Evolutionary conservation across 73 alveolate species (phyloP), one percentile per base, ranked within the genome.

Genomic region (Effrenium voratum): DNA sequence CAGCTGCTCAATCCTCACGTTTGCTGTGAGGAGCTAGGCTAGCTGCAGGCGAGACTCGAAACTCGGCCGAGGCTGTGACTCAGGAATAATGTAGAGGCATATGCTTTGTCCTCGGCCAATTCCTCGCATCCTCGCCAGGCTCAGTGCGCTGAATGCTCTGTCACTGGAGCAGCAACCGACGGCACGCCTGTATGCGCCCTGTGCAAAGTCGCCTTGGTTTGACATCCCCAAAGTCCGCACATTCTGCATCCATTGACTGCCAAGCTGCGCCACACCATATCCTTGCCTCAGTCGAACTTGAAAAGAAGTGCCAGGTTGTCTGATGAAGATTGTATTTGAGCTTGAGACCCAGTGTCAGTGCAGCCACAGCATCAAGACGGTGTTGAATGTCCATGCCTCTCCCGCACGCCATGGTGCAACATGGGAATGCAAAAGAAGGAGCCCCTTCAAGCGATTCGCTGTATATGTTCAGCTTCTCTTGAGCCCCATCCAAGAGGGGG

Each of bases 331-430:
- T 70, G 81, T 70, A 22, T 34, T 32, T 70, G 60, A 32, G 76
- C 57, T 70, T 22, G n/a, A 38, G 19, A 76, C 97, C 99, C 49
- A 93, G 46, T 2, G 99, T 93, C 45, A 93, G 99, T 30, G 99
- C 99, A 2, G 99, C 99, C 45, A 77, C 94, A 0, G 99, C 99
- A 46, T 77, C 86, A 52, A 81, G 30, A 26, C 86, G 76, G 34
- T 93, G 99, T 66, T 93, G 79, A 47, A 93, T 93, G 60, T 93
- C 99, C 99, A 93, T 93, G 79, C 99, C 99, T 77, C 63, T 13
- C 12, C 2, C 3, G 44, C 13, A 34, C 30, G 49, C 49, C 49
- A 30, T 49, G 15, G 87, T 26, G 24, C 45, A 70, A 72, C 83
- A 72, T 28, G 34, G 2, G 80, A 68, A 68, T 22, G 32, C 22